A percentile compares a stretch with the other conserved stretches of the same genome.
Conservation (phyloP, 73 alveolate genomes). For the Paramecium caudatum region DNA sequence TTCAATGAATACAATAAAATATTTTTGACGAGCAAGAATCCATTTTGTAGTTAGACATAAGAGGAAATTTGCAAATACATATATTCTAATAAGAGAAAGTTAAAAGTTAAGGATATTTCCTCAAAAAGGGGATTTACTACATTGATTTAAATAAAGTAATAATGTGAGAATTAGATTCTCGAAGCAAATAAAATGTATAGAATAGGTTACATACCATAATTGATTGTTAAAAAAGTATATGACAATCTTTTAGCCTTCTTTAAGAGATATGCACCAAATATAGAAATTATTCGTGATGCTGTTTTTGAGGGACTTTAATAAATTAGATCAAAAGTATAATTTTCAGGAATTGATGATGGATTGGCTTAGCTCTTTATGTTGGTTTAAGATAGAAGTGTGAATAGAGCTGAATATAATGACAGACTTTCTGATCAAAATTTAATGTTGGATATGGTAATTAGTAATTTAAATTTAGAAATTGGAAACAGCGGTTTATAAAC, state of each 20-base stretch:
- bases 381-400: background rate
- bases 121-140: background rate
- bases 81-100: background rate
- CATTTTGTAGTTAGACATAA: too few relatives aligned
- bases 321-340: background rate
- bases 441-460: background rate
- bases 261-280: too few relatives aligned
- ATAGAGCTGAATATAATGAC: background rate
- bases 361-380: background rate
- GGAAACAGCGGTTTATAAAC: too few relatives aligned
- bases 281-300: too few relatives aligned
- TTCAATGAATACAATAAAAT: too few relatives aligned
- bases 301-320: background rate
- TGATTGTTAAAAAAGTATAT: background rate
- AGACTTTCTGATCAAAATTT: background rate
- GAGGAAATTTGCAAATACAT: background rate
- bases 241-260: background rate
- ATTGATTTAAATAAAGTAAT: background rate
- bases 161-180: background rate
- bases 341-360: background rate
- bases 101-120: background rate
- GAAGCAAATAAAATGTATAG: background rate
- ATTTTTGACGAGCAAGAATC: too few relatives aligned
- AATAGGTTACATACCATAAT: background rate
- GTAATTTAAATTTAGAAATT: background rate